A percentile compares a stretch with the other conserved stretches of the same genome.
These are phyloP conservation scores for Stachybotrys elegans DNA, from an alignment of 2,329 filamentous ascomycete genomes.

Conservation along the genomic window DNA sequence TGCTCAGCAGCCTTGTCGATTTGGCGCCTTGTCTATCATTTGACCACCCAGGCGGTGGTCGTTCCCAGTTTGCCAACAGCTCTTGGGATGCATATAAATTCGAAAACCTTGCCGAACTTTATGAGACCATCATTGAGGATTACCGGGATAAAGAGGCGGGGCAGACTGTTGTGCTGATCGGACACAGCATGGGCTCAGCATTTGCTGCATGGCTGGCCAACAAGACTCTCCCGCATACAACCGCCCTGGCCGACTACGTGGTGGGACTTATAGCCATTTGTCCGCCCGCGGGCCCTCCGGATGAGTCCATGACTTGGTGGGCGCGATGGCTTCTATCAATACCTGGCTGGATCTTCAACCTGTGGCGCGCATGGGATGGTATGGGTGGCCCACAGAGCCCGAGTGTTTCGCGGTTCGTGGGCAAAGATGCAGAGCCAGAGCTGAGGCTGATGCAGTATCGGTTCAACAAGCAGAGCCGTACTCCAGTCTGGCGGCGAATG, in stretches of 20 bases:
- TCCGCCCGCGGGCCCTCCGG: constrained; percentile 62
- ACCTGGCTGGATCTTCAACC: constrained; percentile 67
- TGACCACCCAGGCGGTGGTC: constrained; percentile 85
- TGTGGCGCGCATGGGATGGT: constrained; percentile 74
- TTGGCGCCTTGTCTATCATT: constrained; percentile 76
- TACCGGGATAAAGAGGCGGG: constrained; percentile 59
- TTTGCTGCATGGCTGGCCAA: constrained; percentile 66
- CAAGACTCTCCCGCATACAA: constrained; percentile 34
- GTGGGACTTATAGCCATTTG: constrained; percentile 77
- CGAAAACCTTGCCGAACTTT: constrained; percentile 68
- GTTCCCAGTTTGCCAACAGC: constrained; percentile 67
- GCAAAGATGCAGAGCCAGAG: constrained; percentile 58
- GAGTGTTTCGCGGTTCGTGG: constrained; percentile 76
- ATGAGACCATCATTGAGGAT: constrained; percentile 68
- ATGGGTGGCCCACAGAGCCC: constrained; percentile 71
- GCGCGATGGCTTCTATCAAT: constrained; percentile 58
- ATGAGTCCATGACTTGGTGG: constrained; percentile 36
- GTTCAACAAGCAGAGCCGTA: constrained; percentile 80
- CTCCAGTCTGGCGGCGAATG: constrained; percentile 79
- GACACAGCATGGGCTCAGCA: constrained; percentile 86
- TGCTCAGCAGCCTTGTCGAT: constrained; percentile 77
- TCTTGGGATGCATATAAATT: constrained; percentile 75
- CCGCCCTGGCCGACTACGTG: constrained; percentile 57
- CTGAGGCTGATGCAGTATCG: constrained; percentile 63
- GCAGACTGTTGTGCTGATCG: constrained; percentile 75